Base-by-base conservation (phyloP, 2,329 filamentous ascomycete genomes). In the Xylariaceae sp. region DNA sequence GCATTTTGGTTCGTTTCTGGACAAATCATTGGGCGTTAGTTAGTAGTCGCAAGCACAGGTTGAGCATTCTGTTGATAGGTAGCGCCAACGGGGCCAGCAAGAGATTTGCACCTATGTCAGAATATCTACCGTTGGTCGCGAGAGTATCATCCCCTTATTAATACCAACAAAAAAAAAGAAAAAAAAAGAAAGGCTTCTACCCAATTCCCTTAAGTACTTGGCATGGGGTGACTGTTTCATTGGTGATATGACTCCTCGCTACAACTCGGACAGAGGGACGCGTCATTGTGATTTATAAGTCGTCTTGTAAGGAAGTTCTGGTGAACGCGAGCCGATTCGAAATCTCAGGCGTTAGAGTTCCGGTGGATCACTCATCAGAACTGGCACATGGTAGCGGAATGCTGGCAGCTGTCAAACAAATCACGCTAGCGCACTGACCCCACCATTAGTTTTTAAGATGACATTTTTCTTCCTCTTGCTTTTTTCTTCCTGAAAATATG, bases 21-120 rank as follows among this genome's bases (percentile, higher is more conserved):
- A 56, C 57, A 30, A 30, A 44, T 55, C 48, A 55, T n/a, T 39
- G 45, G 58, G 53, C 56, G 51, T 63, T 57, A 30, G 17, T 59
- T 58, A 55, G 23, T 30, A 30, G 23, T 55, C 56, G 56, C 45
- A 55, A 15, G 48, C 45, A 51, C 50, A 2, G 17, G n/a, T 50
- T 51, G 54, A 57, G 30, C 53, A 5, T 37, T 30, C 47, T 39
- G 45, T 35, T 53, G 39, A 55, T 48, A 34, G 54, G 37, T 42
- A 30, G 23, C 23, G 23, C 34, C 53, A 10, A 45, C 10, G 48
- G 56, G 23, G 54, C 18, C 39, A 58, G 42, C n/a, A 18, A 13
- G 58, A 35, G 35, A 53, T 51, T 51, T 57, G 42, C 10, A 42
- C 51, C 15, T n/a, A 17, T 52, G 49, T 55, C 56, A 55, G 48